Evolutionary conservation across 2,329 filamentous ascomycete genomes (phyloP).

Genomic region (Blastomyces silverae): DNA sequence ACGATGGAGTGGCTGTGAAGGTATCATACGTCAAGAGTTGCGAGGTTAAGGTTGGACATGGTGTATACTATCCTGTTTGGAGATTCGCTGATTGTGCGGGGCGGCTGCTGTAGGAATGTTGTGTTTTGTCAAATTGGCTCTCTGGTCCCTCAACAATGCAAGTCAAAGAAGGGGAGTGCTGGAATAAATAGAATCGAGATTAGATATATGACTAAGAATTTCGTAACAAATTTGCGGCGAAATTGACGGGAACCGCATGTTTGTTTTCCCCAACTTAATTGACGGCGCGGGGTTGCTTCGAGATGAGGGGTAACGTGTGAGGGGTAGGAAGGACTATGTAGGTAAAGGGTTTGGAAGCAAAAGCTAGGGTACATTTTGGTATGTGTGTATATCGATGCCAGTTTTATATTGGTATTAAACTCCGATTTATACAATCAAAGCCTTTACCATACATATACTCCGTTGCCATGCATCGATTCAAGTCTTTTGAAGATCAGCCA

Average conservation of each 20-base stretch:
- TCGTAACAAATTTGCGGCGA: not conserved
- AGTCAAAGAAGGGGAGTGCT: not conserved
- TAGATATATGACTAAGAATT: not conserved
- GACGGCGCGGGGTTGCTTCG: not conserved
- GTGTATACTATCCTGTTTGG: not conserved
- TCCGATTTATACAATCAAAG: no score
- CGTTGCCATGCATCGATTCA: no score
- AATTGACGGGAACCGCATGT: not conserved
- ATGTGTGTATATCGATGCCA: not conserved
- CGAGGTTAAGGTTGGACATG: constrained; percentile 12
- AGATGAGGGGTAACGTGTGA: constrained; percentile 2
- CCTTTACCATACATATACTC: no score
- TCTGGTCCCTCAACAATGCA: not conserved
- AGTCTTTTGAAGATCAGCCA: not conserved
- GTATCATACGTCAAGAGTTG: constrained; percentile 10
- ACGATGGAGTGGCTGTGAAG: not conserved
- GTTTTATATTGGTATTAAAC: not conserved
- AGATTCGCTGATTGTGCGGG: not conserved
- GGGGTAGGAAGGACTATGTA: not conserved
- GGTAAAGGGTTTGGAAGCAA: not conserved
- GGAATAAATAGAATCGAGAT: not conserved
- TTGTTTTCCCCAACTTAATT: not conserved
- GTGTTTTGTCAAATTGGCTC: not conserved
- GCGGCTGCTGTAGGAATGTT: not conserved
- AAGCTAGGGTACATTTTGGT: not conserved